Evolutionary conservation across 768 basidiomycete species (phyloP), one percentile per base, ranked within the genome.

Genomic region (Bullera alba): DNA sequence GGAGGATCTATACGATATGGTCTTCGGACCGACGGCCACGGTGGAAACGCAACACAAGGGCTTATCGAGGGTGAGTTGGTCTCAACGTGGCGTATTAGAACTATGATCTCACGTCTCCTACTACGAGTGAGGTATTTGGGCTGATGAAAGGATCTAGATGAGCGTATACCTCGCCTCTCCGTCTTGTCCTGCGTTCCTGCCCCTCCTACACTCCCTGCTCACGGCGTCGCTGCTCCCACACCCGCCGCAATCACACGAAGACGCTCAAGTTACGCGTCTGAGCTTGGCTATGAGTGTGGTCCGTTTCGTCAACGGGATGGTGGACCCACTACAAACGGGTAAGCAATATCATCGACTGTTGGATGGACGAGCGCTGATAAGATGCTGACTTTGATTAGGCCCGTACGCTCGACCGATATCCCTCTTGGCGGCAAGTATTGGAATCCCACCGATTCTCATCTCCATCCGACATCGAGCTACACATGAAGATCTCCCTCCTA

Each of bases 401-500:
- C 79, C 80, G 17, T 97, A 86, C 66, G 93, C 95, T 2, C 79
- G 91, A 19, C 85, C 95, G 2, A 96, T 97, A 59, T 81, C 86
- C 0, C 81, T 85, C 34, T 86, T 99, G 54, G 90, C 93, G 1
- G 76, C 78, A 2, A 87, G 92, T 63, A 79, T 99, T 10, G 84
- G 85, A 0, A 76, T 99, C 1, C 93, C 95, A 0, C 74, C 78
- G 0, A 91, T 86, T 84, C 77, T 97, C 8, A 91, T 99, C 12
- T 88, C 93, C 58, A 77, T 97, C 10, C 79, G 95, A 34, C 95
- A 97, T 75, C 87, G 89, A 23, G 87, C 88, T 12, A 99, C 95
- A 1, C 95, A 97, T 63, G 93, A 97, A 64, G 88, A 93, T 53
- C 75, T 97, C 12, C 95, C 93, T 0, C 84, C 84, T 57, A 76